A percentile compares a stretch with the other conserved stretches of the same genome.
Evolutionary conservation across 2,329 filamentous ascomycete species (phyloP).

Genomic region (Zymoseptoria crescenta): DNA sequence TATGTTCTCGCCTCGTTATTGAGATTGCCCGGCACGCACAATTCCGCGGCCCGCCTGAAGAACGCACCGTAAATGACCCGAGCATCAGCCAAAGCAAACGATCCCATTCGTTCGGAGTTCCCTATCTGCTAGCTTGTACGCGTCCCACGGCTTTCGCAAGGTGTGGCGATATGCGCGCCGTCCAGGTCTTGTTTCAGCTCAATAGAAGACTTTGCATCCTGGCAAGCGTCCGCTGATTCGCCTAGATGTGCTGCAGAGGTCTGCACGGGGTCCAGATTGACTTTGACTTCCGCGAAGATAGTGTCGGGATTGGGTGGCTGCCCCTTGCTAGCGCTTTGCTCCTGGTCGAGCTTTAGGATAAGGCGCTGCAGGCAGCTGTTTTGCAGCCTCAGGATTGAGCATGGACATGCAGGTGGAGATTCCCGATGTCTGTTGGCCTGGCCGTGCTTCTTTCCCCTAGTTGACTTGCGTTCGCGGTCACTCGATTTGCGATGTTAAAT

Average conservation of each 20-base stretch:
- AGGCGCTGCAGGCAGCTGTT: not conserved
- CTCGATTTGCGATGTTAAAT: not conserved
- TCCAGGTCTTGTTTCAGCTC: not conserved
- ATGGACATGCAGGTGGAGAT: no score
- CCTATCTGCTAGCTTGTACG: not conserved
- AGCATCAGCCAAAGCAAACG: no score
- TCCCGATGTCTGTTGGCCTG: no score
- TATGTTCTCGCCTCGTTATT: no score
- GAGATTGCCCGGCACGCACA: no score
- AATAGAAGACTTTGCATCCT: not conserved
- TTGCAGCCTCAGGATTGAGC: no score
- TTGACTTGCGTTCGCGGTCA: no score
- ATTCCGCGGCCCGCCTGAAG: no score
- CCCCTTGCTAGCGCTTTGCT: not conserved
- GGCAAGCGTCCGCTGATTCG: not conserved
- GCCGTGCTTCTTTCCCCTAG: no score
- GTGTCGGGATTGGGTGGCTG: not conserved
- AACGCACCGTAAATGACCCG: no score
- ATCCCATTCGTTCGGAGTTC: no score
- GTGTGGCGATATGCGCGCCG: not conserved
- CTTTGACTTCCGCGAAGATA: not conserved
- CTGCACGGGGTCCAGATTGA: not conserved
- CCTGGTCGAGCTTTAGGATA: not conserved
- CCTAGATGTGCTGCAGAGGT: not conserved
- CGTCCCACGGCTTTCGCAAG: not conserved